Conservation (phyloP, 2,329 filamentous ascomycete species). For the Epichloe typhina region DNA sequence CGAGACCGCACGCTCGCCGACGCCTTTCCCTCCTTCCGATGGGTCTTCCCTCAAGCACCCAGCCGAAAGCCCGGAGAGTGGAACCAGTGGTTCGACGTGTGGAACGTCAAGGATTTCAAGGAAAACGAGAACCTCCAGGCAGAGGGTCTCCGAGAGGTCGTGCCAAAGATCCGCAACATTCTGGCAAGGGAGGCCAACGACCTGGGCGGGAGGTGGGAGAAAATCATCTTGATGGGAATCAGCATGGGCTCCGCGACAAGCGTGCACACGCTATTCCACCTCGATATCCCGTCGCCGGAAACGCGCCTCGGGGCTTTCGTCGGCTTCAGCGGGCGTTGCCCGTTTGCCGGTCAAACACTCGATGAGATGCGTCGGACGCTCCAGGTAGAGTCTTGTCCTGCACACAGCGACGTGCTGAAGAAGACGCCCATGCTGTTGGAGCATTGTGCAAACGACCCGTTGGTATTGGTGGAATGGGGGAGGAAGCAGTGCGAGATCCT, state of each 20-base stretch:
- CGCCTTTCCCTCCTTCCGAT: conserved; percentile 30
- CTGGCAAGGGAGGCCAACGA: conserved; percentile 21
- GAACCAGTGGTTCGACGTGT: conserved; percentile 39
- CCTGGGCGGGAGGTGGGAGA: conserved; percentile 23
- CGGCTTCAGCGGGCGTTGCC: conserved; percentile 24
- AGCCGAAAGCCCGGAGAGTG: conserved; percentile 11
- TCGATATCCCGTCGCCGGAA: conserved; percentile 12
- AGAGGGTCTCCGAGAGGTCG: conserved; percentile 25
- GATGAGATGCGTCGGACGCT: conserved; percentile 19
- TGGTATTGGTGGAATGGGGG: conserved; percentile 24
- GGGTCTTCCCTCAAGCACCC: conserved; percentile 35
- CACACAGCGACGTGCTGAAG: conserved; percentile 18
- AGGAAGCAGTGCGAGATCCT: conserved; percentile 21
- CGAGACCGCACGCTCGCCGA: conserved; percentile 20
- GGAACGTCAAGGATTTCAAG: conserved; percentile 25
- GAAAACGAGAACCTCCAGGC: conserved; percentile 29
- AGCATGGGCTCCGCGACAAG: conserved; percentile 32
- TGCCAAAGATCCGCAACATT: conserved; percentile 18
- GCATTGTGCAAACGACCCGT: conserved; percentile 30
- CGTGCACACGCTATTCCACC: conserved; percentile 23
- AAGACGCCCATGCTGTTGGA: conserved; percentile 31
- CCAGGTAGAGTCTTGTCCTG: conserved; percentile 12
- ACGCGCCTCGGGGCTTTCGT: conserved; percentile 19
- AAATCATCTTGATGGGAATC: conserved; percentile 30
- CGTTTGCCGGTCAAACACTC: conserved; percentile 20